These are phyloP conservation scores for Globisporangium emineosum DNA, from an alignment of 352 stramenopile species.

Conservation along the genomic window DNA sequence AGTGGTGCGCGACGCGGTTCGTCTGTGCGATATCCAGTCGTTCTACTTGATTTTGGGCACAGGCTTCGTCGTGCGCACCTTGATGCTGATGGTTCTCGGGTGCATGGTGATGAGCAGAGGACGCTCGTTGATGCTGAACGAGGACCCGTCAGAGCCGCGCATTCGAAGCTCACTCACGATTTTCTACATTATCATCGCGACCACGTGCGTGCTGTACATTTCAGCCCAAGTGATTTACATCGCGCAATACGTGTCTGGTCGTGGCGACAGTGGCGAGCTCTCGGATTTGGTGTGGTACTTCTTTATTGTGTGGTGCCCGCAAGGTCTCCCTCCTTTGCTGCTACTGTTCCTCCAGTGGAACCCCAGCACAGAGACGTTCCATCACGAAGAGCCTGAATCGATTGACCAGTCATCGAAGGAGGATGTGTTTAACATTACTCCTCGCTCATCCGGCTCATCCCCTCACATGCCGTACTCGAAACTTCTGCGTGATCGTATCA, in stretches of 20 bases:
- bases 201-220: conserved; percentile 83
- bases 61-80: conserved; percentile 80
- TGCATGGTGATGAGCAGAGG: conserved; percentile 87
- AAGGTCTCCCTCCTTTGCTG: conserved; percentile 67
- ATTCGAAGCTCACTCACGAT: conserved; percentile 86
- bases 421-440: conserved; percentile 83
- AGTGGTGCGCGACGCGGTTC: conserved; percentile 66
- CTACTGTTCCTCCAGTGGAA: conserved; percentile 87
- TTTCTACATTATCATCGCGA: conserved; percentile 87
- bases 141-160: conserved; percentile 75
- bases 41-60: conserved; percentile 78
- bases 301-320: conserved; percentile 84
- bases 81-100: conserved; percentile 82
- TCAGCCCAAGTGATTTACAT: conserved; percentile 88
- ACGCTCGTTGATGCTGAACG: conserved; percentile 82
- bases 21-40: conserved; percentile 70
- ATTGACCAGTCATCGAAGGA: conserved; percentile 74
- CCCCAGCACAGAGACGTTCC: conserved; percentile 65
- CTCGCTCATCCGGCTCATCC: conserved; percentile 69
- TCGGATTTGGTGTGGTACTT: conserved; percentile 86
- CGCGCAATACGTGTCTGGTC: conserved; percentile 72
- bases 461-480: conserved; percentile 85
- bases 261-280: conserved; percentile 53
- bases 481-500: conserved; percentile 58
- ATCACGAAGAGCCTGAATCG: conserved; percentile 55